Evolutionary conservation across 305 asterid species (phyloP).

Genomic region (Fraxinus ornus): DNA sequence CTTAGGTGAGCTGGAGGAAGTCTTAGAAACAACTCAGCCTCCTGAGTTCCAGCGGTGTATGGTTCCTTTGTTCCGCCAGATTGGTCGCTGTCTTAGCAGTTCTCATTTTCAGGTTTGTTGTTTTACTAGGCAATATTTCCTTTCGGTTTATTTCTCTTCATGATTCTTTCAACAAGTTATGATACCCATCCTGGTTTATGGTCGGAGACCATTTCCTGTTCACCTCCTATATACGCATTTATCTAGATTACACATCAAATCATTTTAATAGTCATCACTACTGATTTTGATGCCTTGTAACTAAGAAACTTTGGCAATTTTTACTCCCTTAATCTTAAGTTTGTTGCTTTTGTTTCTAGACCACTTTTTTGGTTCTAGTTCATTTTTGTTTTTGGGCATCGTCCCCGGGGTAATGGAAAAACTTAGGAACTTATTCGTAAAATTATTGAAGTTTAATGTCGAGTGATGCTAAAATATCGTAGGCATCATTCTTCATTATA

Average conservation of each 20-base stretch:
- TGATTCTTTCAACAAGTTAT: constrained; percentile 1
- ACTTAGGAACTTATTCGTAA: background rate
- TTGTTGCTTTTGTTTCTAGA: background rate
- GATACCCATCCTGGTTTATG: background rate
- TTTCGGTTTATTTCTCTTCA: background rate
- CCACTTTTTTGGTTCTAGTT: background rate
- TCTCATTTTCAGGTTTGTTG: too few relatives aligned
- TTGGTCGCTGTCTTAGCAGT: too few relatives aligned
- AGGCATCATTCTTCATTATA: background rate
- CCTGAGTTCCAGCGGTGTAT: too few relatives aligned
- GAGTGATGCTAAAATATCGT: background rate
- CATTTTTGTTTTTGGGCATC: background rate
- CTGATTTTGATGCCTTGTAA: background rate
- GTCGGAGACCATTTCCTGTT: background rate
- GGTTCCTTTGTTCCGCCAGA: too few relatives aligned
- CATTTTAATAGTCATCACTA: background rate
- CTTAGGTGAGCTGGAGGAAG: too few relatives aligned
- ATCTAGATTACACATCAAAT: background rate
- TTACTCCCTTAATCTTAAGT: background rate
- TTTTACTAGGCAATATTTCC: background rate
- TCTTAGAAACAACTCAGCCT: too few relatives aligned
- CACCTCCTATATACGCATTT: background rate
- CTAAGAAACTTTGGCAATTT: background rate
- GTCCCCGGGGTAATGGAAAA: background rate
- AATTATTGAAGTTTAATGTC: background rate